Percentiles rank a stretch among this genome's conserved stretches.
Evolutionary conservation across 2,329 filamentous ascomycete species (phyloP).

Genomic region (Fusarium temperatum): DNA sequence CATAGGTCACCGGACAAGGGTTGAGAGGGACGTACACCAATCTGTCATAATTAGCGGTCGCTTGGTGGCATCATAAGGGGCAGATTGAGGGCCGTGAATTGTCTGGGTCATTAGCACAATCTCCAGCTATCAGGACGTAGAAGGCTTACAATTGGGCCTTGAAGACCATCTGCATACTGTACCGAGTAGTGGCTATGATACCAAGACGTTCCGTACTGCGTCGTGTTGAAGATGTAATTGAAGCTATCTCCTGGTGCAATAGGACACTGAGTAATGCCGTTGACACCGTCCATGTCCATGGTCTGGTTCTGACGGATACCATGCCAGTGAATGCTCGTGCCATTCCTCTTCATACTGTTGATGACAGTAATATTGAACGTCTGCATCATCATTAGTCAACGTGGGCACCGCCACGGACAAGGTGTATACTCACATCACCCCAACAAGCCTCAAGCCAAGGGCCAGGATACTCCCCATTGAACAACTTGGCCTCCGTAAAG

Average conservation of each 20-base stretch:
- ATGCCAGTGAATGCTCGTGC: slow-evolving; percentile 39
- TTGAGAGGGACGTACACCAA: slow-evolving; percentile 21
- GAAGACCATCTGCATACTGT: slow-evolving; percentile 37
- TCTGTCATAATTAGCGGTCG: slow-evolving; percentile 26
- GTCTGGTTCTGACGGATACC: slow-evolving; percentile 33
- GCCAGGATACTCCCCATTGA: slow-evolving; percentile 41
- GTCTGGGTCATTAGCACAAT: neutral
- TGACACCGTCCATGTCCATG: slow-evolving; percentile 37
- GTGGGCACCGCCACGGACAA: fast-evolving
- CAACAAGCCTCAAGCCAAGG: slow-evolving; percentile 44
- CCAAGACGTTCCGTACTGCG: slow-evolving; percentile 38
- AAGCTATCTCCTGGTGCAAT: slow-evolving; percentile 29
- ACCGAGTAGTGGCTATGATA: slow-evolving; percentile 39
- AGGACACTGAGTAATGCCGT: slow-evolving; percentile 35
- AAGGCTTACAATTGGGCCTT: slow-evolving; percentile 18
- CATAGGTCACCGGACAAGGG: fast-evolving
- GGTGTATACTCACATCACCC: slow-evolving; percentile 34
- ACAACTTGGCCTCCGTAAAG: slow-evolving; percentile 36
- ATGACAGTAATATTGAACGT: slow-evolving; percentile 25
- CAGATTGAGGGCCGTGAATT: slow-evolving; percentile 32
- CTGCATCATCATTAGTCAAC: neutral
- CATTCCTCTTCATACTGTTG: slow-evolving; percentile 28
- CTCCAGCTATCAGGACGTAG: fast-evolving
- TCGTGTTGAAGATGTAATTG: slow-evolving; percentile 29
- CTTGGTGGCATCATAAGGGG: slow-evolving; percentile 27